Evolutionary conservation across 164 flowering plant species (phyloP).

Genomic region (Magnolia sinica): DNA sequence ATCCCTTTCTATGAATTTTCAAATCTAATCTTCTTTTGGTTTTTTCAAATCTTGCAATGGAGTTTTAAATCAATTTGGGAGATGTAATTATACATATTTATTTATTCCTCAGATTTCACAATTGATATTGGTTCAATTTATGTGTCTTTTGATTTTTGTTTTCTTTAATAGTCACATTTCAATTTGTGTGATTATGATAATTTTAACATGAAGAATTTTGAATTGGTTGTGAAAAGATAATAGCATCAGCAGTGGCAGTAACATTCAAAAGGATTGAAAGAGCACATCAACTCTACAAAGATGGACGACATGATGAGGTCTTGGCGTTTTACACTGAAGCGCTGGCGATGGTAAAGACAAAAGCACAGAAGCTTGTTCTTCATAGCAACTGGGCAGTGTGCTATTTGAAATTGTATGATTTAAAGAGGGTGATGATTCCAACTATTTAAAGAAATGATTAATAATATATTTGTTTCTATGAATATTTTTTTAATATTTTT

Average conservation of each 20-base stretch:
- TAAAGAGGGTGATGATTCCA: constrained; percentile 50
- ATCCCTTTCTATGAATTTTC: too few relatives aligned
- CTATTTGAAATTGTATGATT: constrained; percentile 66
- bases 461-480: too few relatives aligned
- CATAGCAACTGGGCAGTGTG: constrained; percentile 96
- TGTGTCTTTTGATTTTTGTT: too few relatives aligned
- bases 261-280: constrained; percentile 60
- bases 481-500: too few relatives aligned
- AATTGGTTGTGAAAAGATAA: background rate
- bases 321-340: constrained; percentile 77
- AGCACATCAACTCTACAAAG: constrained; percentile 89
- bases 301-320: constrained; percentile 66
- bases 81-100: too few relatives aligned
- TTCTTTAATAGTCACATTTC: too few relatives aligned
- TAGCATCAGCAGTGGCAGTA: background rate
- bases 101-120: too few relatives aligned
- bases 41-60: too few relatives aligned
- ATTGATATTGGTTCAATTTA: too few relatives aligned
- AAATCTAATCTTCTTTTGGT: too few relatives aligned
- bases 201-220: background rate
- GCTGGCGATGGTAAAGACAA: constrained; percentile 65
- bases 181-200: too few relatives aligned
- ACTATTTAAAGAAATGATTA: background rate
- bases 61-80: too few relatives aligned
- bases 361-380: constrained; percentile 76